Evolutionary conservation across 441 rosid genomes (phyloP).

Genomic region (Pelargonium australe): DNA sequence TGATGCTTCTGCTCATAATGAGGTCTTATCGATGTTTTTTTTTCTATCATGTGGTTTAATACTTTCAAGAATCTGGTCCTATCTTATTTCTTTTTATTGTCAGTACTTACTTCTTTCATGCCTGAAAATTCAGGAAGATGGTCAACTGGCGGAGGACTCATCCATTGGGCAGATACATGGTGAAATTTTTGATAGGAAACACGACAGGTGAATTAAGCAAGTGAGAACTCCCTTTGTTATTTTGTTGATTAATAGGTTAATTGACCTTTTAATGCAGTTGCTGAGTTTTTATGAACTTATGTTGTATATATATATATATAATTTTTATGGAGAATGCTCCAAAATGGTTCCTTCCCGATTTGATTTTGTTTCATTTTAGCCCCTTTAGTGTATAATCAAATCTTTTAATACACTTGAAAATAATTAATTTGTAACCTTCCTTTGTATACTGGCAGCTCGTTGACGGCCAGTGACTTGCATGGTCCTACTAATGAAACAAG

Average conservation of each 20-base stretch:
- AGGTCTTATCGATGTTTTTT: conserved; percentile 38
- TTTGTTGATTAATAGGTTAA: conserved; percentile 29
- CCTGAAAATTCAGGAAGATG: conserved; percentile 57
- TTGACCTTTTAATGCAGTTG: background rate
- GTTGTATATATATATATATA: no score
- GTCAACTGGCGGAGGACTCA: conserved; percentile 24
- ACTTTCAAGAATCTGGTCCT: background rate
- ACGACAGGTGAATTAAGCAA: conserved; percentile 91
- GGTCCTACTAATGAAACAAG: conserved; percentile 22
- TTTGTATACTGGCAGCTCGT: conserved; percentile 14
- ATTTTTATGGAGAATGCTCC: no score
- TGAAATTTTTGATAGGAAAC: conserved; percentile 43
- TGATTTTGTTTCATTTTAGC: no score
- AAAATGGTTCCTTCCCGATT: no score
- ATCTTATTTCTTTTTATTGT: conserved; percentile 10
- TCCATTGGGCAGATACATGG: conserved; percentile 26
- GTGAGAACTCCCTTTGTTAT: conserved; percentile 65
- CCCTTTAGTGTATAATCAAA: no score
- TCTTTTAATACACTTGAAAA: no score
- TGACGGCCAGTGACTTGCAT: conserved; percentile 31
- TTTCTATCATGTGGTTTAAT: conserved; percentile 16
- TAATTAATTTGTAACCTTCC: no score
- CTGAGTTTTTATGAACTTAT: background rate
- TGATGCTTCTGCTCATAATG: conserved; percentile 28
- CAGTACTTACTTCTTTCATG: conserved; percentile 23